phyloP scores from a whole-genome alignment of 306 rosid genomes.

The Betula pendula region DNA sequence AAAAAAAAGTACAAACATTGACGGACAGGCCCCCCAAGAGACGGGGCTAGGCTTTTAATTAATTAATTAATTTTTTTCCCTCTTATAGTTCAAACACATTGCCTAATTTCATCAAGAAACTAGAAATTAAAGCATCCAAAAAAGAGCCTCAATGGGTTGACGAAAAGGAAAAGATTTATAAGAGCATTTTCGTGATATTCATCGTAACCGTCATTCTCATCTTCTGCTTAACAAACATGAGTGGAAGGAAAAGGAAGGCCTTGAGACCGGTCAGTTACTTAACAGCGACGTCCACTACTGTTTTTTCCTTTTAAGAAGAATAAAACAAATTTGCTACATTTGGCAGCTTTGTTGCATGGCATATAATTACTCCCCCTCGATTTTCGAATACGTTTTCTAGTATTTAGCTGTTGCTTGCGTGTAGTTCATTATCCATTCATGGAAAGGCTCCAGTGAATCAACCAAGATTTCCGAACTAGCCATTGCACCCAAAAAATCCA shows the following conservation, averaged over 20 bases:
- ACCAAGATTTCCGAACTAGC: not conserved
- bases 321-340: not conserved
- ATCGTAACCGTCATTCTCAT: not conserved
- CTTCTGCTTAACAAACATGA: not conserved
- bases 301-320: not conserved
- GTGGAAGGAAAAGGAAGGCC: no score
- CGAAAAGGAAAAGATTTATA: not conserved
- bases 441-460: not conserved
- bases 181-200: no score
- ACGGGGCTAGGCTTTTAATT: no score
- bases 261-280: no score
- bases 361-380: not conserved
- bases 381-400: not conserved
- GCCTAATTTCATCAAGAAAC: no score
- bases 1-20: no score
- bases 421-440: not conserved
- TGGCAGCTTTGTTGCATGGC: conserved; percentile 4
- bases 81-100: not conserved
- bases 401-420: conserved; percentile 20
- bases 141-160: not conserved
- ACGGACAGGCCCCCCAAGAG: no score
- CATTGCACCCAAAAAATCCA: not conserved
- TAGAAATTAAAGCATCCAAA: no score
- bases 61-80: no score
- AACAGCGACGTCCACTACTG: no score